Evolutionary conservation across 2,329 filamentous ascomycete genomes (phyloP).

Genomic region (Penicillium sp.): DNA sequence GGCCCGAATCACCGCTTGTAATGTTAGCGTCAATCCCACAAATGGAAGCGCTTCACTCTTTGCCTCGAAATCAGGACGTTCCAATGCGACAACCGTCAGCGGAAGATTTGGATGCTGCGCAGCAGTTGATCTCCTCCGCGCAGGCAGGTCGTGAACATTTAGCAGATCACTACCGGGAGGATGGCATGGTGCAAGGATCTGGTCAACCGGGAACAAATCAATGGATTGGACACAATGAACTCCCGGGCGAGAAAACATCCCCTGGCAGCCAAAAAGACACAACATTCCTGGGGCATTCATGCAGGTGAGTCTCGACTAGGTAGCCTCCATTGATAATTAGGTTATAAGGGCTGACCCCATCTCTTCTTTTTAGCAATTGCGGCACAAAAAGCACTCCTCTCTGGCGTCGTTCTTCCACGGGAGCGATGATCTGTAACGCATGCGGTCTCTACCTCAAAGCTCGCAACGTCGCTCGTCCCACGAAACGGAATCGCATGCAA

Average conservation of each 20-base stretch:
- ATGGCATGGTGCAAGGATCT: constrained; percentile 18
- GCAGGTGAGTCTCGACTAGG: constrained; percentile 35
- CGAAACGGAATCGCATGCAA: constrained; percentile 72
- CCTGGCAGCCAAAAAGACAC: constrained; percentile 41
- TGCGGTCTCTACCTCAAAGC: constrained; percentile 95
- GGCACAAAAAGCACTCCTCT: constrained; percentile 89
- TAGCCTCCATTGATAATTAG: background rate
- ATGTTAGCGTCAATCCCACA: constrained; percentile 41
- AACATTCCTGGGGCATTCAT: constrained; percentile 43
- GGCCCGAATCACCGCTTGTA: constrained; percentile 21
- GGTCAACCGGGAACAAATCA: constrained; percentile 14
- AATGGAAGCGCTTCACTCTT: constrained; percentile 39
- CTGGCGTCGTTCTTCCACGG: constrained; percentile 90
- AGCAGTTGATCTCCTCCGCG: constrained; percentile 50
- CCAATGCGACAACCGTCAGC: constrained; percentile 46
- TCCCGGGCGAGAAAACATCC: constrained; percentile 29
- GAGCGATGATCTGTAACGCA: constrained; percentile 95
- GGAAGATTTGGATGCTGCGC: constrained; percentile 50
- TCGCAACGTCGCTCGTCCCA: constrained; percentile 84
- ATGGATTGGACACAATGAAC: constrained; percentile 13
- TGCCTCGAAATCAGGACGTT: constrained; percentile 32
- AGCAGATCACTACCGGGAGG: constrained; percentile 29
- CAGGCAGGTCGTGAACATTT: constrained; percentile 43
- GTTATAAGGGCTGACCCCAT: constrained; percentile 8
- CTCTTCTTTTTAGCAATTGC: constrained; percentile 70